Base-by-base conservation (phyloP, 2,329 filamentous ascomycete species). In the Ilyonectria robusta region DNA sequence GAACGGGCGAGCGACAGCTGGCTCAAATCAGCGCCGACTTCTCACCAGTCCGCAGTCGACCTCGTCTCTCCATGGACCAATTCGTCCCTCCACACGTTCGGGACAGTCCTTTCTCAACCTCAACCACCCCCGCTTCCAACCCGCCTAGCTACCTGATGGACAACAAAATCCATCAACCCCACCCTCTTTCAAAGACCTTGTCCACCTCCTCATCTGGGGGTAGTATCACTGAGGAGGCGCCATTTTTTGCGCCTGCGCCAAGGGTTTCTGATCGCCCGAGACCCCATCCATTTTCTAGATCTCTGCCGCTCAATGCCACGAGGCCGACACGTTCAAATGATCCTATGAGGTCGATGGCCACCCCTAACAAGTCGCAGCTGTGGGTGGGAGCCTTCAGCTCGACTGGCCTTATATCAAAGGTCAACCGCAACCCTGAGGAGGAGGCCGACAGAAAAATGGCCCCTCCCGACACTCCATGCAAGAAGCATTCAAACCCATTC, bases 401-500 rank as follows among this genome's bases (percentile, higher is more conserved):
- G 1, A 98, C 96, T 1, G 95, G 95, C 1, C 84, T 99, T 31
- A 92, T 99, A 60, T 98, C 96, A 11, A 99, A 99, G 83, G 93
- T 97, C 80, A 97, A 96, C 76, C 91, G 93, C 64, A 91, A 93
- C 78, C 88, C 91, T 0, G 94, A 98, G 72, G 88, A 94, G 58
- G 88, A 84, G 79, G 76, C 70, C 81, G 84, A 76, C 81, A 83
- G 86, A 80, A 90, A 92, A 77, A 84, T 89, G 75, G 87, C 88
- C 33, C 95, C 97, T 86, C 95, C 96, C 1, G 96, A 98, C 78
- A 99, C 96, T 1, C 96, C 96, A 1, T 98, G 96, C 82, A 99
- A 98, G 84, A 94, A 96, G 78, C 91, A 92, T 59, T 84, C 87
- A 5, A 91, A 89, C 72, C 83, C 92, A 64, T 89, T 95, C 81